phyloP scores from a whole-genome alignment of 2,329 filamentous ascomycete species.

The Mycosphaerella sp. region DNA sequence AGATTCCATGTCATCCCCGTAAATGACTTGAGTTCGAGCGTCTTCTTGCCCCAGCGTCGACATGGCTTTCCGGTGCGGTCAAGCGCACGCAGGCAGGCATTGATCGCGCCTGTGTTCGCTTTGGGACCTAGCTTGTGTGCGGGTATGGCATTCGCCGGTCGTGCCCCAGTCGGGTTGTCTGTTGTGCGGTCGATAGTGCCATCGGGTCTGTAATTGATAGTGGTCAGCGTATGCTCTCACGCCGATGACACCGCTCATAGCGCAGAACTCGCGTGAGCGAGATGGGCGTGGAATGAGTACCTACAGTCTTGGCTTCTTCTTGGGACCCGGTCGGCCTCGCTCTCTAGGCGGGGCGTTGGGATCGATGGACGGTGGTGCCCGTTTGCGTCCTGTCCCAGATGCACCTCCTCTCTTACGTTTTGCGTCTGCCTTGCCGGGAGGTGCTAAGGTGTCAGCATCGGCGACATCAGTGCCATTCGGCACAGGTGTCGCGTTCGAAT shows the following conservation, averaged over 20 bases:
- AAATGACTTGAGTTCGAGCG: constrained; percentile 83
- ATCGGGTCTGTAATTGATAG: constrained; percentile 40
- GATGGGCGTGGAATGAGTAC: constrained; percentile 36
- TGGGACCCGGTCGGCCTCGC: constrained; percentile 78
- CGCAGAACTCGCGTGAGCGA: background rate
- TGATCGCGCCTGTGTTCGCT: constrained; percentile 95
- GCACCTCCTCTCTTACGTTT: constrained; percentile 62
- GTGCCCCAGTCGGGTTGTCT: constrained; percentile 11
- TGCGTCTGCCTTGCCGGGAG: constrained; percentile 39
- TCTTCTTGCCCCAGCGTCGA: constrained; percentile 80
- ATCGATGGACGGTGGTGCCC: constrained; percentile 45
- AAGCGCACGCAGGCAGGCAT: constrained; percentile 87
- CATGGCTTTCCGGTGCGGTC: constrained; percentile 89
- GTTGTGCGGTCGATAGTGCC: constrained; percentile 41
- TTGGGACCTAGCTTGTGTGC: constrained; percentile 88
- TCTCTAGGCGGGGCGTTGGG: constrained; percentile 30
- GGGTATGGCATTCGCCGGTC: constrained; percentile 30
- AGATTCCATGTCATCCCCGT: constrained; percentile 80
- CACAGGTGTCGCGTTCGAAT: constrained; percentile 38
- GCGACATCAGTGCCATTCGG: constrained; percentile 33
- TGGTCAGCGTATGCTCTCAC: constrained; percentile 20
- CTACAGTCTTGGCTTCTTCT: constrained; percentile 93
- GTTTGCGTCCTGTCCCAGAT: constrained; percentile 26
- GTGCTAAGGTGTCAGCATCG: constrained; percentile 38
- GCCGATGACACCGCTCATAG: background rate